phyloP scores from a whole-genome alignment of 805 yeast genomes.

The Hagleromyces aurorensis region DNA sequence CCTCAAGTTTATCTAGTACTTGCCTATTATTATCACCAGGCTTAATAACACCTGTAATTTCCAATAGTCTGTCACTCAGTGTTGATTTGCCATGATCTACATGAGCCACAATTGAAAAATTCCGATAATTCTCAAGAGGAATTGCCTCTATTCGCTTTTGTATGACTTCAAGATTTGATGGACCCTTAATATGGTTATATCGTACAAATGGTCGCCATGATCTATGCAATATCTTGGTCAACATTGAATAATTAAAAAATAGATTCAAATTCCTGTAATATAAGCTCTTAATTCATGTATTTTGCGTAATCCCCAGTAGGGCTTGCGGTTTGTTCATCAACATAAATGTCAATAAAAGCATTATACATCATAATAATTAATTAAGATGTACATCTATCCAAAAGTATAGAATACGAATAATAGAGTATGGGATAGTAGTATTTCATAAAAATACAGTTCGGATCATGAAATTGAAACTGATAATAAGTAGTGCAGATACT shows the following conservation, averaged over 20 bases:
- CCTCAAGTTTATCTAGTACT: conserved; percentile 85
- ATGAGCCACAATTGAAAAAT: conserved; percentile 94
- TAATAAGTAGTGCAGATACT: conserved; percentile 22
- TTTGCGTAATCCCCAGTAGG: too few species aligned
- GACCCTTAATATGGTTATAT: conserved; percentile 8
- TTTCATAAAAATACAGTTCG: conserved; percentile 1
- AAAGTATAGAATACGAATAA: too few species aligned
- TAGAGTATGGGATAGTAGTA: too few species aligned
- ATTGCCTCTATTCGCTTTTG: conserved; percentile 63
- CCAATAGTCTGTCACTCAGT: conserved; percentile 77
- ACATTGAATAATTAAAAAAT: too few species aligned
- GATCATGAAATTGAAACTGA: conserved; percentile 26
- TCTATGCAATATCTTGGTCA: conserved; percentile 4
- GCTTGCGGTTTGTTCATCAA: too few species aligned
- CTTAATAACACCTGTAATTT: conserved; percentile 80
- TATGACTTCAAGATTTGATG: conserved; percentile 12
- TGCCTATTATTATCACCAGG: conserved; percentile 64
- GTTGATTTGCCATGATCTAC: conserved; percentile 90
- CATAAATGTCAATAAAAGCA: too few species aligned
- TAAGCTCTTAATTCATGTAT: too few species aligned
- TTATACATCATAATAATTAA: too few species aligned
- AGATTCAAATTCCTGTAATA: too few species aligned
- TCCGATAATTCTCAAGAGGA: conserved; percentile 76
- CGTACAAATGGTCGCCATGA: conserved; percentile 11
- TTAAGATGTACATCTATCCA: too few species aligned